phyloP scores from a whole-genome alignment of 116 monocot species.

The Thalassia testudinum region DNA sequence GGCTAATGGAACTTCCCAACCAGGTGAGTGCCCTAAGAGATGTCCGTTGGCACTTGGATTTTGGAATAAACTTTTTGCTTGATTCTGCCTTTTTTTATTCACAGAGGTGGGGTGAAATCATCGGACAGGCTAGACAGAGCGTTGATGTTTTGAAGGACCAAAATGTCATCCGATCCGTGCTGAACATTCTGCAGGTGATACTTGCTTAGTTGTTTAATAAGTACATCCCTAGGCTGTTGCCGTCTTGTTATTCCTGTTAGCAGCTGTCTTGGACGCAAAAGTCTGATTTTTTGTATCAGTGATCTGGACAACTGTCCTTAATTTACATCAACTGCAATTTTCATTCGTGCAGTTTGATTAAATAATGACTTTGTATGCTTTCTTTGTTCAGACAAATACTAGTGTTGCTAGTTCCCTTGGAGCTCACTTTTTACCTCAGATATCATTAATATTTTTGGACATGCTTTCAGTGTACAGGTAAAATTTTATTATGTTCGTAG shows the following conservation, averaged over 20 bases:
- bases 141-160: conserved; percentile 91
- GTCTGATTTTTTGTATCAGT: too few relatives aligned
- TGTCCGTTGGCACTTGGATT: neutral
- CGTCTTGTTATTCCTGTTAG: too few relatives aligned
- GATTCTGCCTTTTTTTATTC: neutral
- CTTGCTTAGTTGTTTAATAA: neutral
- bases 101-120: conserved; percentile 97
- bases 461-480: conserved; percentile 98
- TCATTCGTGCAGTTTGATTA: too few relatives aligned
- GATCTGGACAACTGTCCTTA: too few relatives aligned
- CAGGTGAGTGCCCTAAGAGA: conserved; percentile 23
- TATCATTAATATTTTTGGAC: conserved; percentile 88
- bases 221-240: too few relatives aligned
- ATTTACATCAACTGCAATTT: too few relatives aligned
- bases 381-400: conserved; percentile 79
- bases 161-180: conserved; percentile 80
- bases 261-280: too few relatives aligned
- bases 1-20: conserved; percentile 96
- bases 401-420: conserved; percentile 89
- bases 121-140: conserved; percentile 71
- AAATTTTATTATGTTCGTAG: too few relatives aligned
- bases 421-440: conserved; percentile 78
- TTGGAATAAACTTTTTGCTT: neutral
- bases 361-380: too few relatives aligned
- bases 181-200: conserved; percentile 91